These are phyloP conservation scores for Paecilomyces niveus DNA, from an alignment of 2,329 filamentous ascomycete species.

Conservation along the genomic window DNA sequence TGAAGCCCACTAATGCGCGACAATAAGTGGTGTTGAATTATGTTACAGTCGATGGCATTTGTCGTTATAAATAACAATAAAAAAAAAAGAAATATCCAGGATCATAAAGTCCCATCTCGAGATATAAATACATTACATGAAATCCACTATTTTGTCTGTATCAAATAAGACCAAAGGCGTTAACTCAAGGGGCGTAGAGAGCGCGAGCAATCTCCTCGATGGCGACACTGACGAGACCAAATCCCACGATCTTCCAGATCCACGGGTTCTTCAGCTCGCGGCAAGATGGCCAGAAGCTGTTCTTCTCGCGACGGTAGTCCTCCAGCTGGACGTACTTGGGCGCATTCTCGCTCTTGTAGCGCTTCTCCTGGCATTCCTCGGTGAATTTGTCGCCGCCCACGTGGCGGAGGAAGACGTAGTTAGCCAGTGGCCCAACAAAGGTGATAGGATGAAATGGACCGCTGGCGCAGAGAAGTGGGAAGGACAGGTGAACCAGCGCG, in stretches of 20 bases:
- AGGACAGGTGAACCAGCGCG: conserved; percentile 51
- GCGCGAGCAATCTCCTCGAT: conserved; percentile 32
- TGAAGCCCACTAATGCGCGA: too few species aligned
- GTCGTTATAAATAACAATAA: too few species aligned
- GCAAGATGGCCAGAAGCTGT: conserved; percentile 53
- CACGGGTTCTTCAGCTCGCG: conserved; percentile 49
- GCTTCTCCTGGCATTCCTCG: conserved; percentile 45
- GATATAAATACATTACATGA: neutral
- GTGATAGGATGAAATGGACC: conserved; percentile 50
- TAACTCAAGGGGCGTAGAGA: neutral
- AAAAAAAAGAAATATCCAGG: too few species aligned
- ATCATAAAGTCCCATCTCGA: too few species aligned
- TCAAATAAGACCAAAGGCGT: neutral
- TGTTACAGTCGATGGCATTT: too few species aligned
- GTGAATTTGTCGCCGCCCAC: conserved; percentile 52
- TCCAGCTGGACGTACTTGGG: conserved; percentile 49
- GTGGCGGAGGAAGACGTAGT: conserved; percentile 53
- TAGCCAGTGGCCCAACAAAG: conserved; percentile 49
- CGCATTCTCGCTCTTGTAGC: conserved; percentile 45
- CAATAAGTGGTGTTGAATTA: too few species aligned
- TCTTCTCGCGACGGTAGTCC: conserved; percentile 48
- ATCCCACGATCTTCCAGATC: conserved; percentile 47
- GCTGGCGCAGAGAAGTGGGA: conserved; percentile 50
- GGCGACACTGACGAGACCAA: conserved; percentile 43
- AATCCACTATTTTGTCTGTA: neutral